A percentile compares a stretch with the other conserved stretches of the same genome.
Evolutionary conservation across 768 basidiomycete genomes (phyloP).

Genomic region (Rhodocollybia butyracea): DNA sequence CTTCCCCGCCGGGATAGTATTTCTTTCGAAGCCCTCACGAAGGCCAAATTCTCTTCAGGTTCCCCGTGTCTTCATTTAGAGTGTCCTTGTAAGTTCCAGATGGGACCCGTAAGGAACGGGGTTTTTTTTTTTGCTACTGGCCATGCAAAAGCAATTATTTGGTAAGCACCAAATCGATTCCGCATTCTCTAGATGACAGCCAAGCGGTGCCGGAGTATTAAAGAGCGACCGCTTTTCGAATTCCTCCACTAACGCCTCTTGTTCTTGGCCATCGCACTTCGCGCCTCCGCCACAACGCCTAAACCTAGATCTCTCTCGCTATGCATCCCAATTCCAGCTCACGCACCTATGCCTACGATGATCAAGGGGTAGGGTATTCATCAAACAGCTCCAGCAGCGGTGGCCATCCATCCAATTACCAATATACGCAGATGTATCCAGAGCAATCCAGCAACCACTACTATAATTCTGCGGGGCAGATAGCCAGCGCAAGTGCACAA

Average conservation of each 20-base stretch:
- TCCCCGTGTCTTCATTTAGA: conserved; percentile 19
- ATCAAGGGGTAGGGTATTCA: conserved; percentile 23
- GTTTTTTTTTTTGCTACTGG: conserved; percentile 41
- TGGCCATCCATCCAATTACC: background rate
- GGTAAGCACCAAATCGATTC: conserved; percentile 38
- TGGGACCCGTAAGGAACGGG: conserved; percentile 39
- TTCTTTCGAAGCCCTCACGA: conserved; percentile 2
- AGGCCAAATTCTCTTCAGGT: conserved; percentile 5
- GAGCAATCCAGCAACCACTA: background rate
- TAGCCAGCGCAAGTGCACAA: background rate
- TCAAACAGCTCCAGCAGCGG: background rate
- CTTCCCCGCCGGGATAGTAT: conserved; percentile 2
- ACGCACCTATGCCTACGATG: conserved; percentile 42
- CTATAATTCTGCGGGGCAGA: conserved; percentile 3
- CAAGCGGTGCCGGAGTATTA: conserved; percentile 43
- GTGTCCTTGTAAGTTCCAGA: conserved; percentile 33
- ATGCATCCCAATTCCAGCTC: conserved; percentile 37
- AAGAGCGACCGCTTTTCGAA: conserved; percentile 29
- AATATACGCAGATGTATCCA: conserved; percentile 1
- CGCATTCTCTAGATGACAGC: conserved; percentile 40
- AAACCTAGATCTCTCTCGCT: conserved; percentile 13
- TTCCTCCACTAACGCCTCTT: conserved; percentile 16
- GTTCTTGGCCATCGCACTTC: conserved; percentile 13
- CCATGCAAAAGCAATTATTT: conserved; percentile 34
- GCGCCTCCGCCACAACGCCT: conserved; percentile 22